Evolutionary conservation across 345 rosid species (phyloP).

Genomic region (Acer negundo): DNA sequence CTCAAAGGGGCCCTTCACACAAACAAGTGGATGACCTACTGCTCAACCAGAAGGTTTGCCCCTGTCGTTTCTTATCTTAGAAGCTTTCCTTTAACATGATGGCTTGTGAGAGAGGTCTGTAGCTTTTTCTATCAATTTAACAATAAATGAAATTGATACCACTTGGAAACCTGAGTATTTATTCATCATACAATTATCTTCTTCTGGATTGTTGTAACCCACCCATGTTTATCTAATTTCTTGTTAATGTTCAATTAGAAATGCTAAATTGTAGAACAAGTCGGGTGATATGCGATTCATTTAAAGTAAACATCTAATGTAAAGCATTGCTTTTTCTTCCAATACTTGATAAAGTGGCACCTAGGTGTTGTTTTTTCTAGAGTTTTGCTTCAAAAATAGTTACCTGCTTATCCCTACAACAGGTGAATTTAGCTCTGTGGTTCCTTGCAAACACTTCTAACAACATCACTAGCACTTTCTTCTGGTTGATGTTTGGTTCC

Average conservation of each 20-base stretch:
- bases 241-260: background rate
- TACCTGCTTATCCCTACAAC: background rate
- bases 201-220: background rate
- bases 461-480: background rate
- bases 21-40: slow-evolving; percentile 28
- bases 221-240: background rate
- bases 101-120: background rate
- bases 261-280: background rate
- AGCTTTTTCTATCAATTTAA: background rate
- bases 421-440: background rate
- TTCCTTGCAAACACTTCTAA: background rate
- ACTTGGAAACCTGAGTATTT: background rate
- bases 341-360: background rate
- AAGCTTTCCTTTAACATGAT: background rate
- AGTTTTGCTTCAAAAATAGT: background rate
- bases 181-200: background rate
- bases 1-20: slow-evolving; percentile 22
- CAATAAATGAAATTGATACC: background rate
- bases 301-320: background rate
- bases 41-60: slow-evolving; percentile 31
- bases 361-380: background rate
- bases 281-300: background rate
- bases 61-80: background rate
- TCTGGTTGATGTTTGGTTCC: background rate
- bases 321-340: background rate